Evolutionary conservation across 106 monocot species (phyloP), one percentile per base, ranked within the genome.

Genomic region (Amphibolis antarctica): DNA sequence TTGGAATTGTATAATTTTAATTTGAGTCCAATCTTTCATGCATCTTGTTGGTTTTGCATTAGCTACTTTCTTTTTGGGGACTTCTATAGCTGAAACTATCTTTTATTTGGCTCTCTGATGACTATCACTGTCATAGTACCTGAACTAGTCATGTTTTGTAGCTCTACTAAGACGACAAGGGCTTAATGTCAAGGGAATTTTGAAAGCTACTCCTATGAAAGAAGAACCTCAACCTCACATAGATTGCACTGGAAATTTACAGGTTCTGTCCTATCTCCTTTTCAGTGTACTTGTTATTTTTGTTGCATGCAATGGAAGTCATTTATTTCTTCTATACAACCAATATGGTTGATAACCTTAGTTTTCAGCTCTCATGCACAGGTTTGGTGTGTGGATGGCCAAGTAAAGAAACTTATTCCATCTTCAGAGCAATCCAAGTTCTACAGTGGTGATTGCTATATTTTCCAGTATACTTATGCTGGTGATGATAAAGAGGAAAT

Each of bases 121-220:
- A 7, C 36, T 31, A 48, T 47, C 18, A 23, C 21, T 64, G 1
- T 26, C 29, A 47, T 48, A 21, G 51, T 48, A 3, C 4, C 7
- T 36, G 31, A 44, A 5, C 25, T 44, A 54, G 50, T 44, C 14
- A 26, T 61, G 49, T 47, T 60, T 4, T 79, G 25, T 53, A 94
- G 94, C 89, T 42, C 81, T 94, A 60, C 75, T 94, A 27, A 94
- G 78, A 69, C 82, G 81, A 65, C 94, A 94, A 78, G 94, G 94
- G 61, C n/a, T 94, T 26, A 78, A 89, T 80, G 84, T 94, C 43
- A 94, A 89, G 71, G 94, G 89, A 47, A 81, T 94, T 52, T 48
- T 75, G 51, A 89, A 94, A 83, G 64, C 83, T 63, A 62, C 64
- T 64, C 86, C 86, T 61, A 54, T 65, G 10, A 84, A 82, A 85